These are phyloP conservation scores for Arbutus unedo DNA, from an alignment of 148 eudicot species.

Conservation along the genomic window DNA sequence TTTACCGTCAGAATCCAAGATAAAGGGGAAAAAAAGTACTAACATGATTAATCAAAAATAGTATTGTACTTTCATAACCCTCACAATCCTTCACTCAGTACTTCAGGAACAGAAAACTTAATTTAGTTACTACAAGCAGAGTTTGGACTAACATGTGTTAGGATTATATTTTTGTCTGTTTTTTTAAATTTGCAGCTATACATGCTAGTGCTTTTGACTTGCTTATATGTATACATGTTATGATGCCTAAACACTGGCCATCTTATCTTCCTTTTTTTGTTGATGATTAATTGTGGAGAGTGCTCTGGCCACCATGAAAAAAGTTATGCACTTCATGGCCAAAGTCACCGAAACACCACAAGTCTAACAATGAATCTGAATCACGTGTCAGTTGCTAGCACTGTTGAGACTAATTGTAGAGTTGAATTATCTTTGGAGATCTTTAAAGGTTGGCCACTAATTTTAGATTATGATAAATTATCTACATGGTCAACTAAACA, in stretches of 20 bases:
- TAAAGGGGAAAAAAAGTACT: neutral
- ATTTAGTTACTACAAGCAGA: neutral
- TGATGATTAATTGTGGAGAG: neutral
- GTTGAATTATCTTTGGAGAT: neutral
- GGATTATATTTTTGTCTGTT: neutral
- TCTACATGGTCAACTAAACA: neutral
- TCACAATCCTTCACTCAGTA: neutral
- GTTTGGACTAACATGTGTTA: neutral
- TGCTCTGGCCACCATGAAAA: conserved; percentile 16
- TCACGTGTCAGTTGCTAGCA: neutral
- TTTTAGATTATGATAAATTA: neutral
- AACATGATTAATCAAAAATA: neutral
- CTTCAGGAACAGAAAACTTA: neutral
- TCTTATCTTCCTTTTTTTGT: neutral
- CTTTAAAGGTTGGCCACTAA: conserved; percentile 4
- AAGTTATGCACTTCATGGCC: neutral
- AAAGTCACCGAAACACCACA: neutral
- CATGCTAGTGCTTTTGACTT: neutral
- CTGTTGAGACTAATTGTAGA: neutral
- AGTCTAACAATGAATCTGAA: neutral
- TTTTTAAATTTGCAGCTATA: neutral
- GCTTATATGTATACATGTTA: neutral
- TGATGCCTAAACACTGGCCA: neutral
- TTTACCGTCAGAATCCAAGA: neutral
- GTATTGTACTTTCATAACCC: neutral